phyloP scores from a whole-genome alignment of 768 basidiomycete genomes.

The Cyclocybe aegerita region DNA sequence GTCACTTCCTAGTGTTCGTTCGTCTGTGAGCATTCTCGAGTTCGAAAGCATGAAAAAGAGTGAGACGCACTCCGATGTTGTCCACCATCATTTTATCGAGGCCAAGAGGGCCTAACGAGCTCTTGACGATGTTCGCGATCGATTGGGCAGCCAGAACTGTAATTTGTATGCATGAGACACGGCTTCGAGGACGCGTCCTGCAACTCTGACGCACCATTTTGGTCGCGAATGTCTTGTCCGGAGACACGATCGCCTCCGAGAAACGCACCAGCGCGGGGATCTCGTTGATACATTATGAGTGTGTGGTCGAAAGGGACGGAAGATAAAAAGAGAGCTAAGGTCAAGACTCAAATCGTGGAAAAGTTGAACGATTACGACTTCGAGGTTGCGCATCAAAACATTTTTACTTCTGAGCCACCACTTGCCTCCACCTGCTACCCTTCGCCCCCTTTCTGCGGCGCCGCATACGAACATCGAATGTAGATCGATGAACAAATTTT shows the following conservation, averaged over 20 bases:
- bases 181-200: constrained; percentile 2
- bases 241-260: constrained; percentile 92
- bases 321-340: constrained; percentile 6
- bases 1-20: constrained; percentile 99
- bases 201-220: constrained; percentile 72
- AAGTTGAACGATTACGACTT: too few species aligned
- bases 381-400: too few species aligned
- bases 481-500: too few species aligned
- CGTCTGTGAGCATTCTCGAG: background rate
- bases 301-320: background rate
- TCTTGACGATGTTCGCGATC: constrained; percentile 97
- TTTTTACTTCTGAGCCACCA: too few species aligned
- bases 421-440: too few species aligned
- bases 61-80: constrained; percentile 81
- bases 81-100: constrained; percentile 98
- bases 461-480: too few species aligned
- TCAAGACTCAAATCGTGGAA: background rate
- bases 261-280: constrained; percentile 89
- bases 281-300: constrained; percentile 77
- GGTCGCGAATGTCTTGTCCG: constrained; percentile 94
- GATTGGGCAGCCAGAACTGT: constrained; percentile 92
- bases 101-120: constrained; percentile 91
- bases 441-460: too few species aligned
- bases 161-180: constrained; percentile 11
- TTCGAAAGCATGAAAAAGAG: constrained; percentile 1